phyloP scores from a whole-genome alignment of 306 rosid genomes.

The Heteromeles arbutifolia region DNA sequence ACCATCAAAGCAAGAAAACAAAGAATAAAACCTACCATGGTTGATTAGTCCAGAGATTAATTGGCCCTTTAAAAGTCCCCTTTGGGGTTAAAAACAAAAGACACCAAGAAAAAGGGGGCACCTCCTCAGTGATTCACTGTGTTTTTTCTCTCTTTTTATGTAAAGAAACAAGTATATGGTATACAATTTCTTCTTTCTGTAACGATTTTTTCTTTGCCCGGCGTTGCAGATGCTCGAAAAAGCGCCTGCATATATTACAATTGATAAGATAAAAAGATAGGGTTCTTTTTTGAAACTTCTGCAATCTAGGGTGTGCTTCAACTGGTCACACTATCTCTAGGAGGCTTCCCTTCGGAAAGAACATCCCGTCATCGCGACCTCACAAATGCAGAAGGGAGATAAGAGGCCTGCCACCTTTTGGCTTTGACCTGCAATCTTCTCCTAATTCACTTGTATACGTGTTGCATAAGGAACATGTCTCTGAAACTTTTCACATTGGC shows the following conservation, averaged over 20 bases:
- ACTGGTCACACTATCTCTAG: neutral
- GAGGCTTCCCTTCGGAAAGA: constrained; percentile 55
- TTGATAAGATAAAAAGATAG: neutral
- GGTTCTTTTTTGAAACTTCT: neutral
- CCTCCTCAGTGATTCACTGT: too few relatives aligned
- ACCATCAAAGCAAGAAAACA: too few relatives aligned
- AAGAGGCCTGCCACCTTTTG: constrained; percentile 69
- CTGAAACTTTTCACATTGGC: constrained; percentile 20
- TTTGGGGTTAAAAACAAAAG: too few relatives aligned
- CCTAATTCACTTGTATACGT: constrained; percentile 17
- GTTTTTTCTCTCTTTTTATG: too few relatives aligned
- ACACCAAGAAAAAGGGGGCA: too few relatives aligned
- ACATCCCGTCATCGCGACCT: neutral
- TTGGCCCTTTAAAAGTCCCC: too few relatives aligned
- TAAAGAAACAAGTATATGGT: neutral
- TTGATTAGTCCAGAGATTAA: too few relatives aligned
- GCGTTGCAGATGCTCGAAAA: neutral
- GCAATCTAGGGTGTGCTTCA: neutral
- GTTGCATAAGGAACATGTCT: constrained; percentile 18
- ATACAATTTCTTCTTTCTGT: neutral
- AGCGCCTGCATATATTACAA: neutral
- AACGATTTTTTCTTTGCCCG: neutral
- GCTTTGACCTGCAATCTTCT: constrained; percentile 58
- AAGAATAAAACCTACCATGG: too few relatives aligned
- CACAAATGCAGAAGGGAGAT: neutral